phyloP scores from a whole-genome alignment of 129 eudicot genomes.

The carrot (Daucus carota) region DNA sequence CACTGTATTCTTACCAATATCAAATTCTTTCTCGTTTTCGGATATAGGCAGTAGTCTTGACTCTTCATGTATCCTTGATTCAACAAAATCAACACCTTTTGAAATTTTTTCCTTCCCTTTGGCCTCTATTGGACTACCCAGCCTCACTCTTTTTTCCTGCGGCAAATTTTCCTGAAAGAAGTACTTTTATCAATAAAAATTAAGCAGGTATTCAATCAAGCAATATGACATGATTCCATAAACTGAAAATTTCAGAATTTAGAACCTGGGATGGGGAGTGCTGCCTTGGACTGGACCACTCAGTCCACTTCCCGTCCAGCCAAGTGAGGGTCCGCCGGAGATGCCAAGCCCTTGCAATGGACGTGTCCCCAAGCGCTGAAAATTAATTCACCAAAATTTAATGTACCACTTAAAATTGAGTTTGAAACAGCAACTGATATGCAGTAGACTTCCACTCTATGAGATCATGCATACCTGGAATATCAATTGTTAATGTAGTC shows the following conservation, averaged over 20 bases:
- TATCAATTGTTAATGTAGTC: slow-evolving; percentile 54
- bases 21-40: slow-evolving; percentile 38
- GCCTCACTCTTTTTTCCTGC: slow-evolving; percentile 54
- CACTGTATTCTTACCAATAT: slow-evolving; percentile 45
- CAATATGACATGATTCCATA: too few relatives aligned
- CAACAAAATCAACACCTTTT: slow-evolving; percentile 23
- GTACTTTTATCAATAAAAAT: neutral
- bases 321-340: slow-evolving; percentile 67
- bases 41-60: slow-evolving; percentile 36
- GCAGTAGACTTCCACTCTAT: neutral
- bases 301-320: slow-evolving; percentile 78
- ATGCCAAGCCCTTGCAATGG: slow-evolving; percentile 64
- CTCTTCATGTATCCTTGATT: slow-evolving; percentile 37
- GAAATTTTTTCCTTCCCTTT: slow-evolving; percentile 35
- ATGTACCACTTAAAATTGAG: neutral
- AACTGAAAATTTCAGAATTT: neutral
- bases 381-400: neutral
- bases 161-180: slow-evolving; percentile 65
- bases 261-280: slow-evolving; percentile 50
- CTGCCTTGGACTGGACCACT: slow-evolving; percentile 41
- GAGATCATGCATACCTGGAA: slow-evolving; percentile 54
- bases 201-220: neutral
- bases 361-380: slow-evolving; percentile 61
- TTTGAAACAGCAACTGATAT: neutral
- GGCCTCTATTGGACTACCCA: slow-evolving; percentile 33